Evolutionary conservation across 805 yeast genomes (phyloP), one percentile per base, ranked within the genome.

Genomic region (Schizosaccharomyces lindneri): DNA sequence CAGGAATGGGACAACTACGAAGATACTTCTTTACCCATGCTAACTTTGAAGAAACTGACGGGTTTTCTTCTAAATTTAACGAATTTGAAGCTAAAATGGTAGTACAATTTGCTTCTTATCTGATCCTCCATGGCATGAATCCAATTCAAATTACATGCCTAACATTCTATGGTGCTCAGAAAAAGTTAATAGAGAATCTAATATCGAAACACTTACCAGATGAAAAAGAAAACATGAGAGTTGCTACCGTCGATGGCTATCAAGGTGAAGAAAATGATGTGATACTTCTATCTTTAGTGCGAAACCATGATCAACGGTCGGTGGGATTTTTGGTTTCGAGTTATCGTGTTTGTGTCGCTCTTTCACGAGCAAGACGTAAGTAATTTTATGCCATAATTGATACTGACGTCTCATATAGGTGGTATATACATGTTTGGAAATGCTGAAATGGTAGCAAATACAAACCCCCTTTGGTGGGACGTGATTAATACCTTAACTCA

Each of bases 181-280:
- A 29, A 29, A 29, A 21, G 13, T 6, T 24, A 11, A 51, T 51
- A 29, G 57, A 51, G 5, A 11, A 29, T 17, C n/a, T 51, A n/a
- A 7, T 51, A 6, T 7, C 36, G n/a, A 29, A 3, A 24, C 31
- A 19, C 7, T 29, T 21, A 51, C 21, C n/a, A 51, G 36, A 7
- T 21, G 29, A 24, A 9, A 24, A 21, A 51, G 36, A 51, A 19
- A 24, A 19, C 36, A 51, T 51, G 3, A 19, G 27, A 24, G 36
- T 51, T 17, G 36, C 57, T 3, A 93, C 99, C 0, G 97, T 97
- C 0, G 99, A 93, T 71, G 87, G 85, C 68, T 90, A 85, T 67
- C 98, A 93, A 72, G 99, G 98, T 0, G 77, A 96, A 62, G 99
- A 93, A 71, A 93, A 90, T 67, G 90, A 87, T 43, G 86, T 95